These are phyloP conservation scores for Geranium brycei DNA, from an alignment of 345 rosid species.

Conservation along the genomic window DNA sequence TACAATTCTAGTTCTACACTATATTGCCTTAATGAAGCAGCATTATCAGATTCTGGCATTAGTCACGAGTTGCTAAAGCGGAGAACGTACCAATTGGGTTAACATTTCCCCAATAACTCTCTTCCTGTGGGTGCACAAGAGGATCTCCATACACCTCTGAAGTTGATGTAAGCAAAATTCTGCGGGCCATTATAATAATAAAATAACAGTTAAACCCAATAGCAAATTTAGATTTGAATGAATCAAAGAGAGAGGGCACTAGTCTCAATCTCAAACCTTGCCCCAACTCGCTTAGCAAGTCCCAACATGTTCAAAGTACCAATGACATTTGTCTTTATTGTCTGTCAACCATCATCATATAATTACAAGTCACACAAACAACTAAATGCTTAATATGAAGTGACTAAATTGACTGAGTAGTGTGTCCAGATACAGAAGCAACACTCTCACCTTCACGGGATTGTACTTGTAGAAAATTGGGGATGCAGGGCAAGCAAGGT, in stretches of 20 bases:
- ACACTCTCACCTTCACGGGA: slow-evolving; percentile 59
- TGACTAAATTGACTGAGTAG: no score
- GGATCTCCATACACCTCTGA: slow-evolving; percentile 95
- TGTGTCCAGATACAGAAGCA: neutral
- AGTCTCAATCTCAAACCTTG: slow-evolving; percentile 34
- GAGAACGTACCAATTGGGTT: slow-evolving; percentile 64
- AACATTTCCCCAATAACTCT: slow-evolving; percentile 90
- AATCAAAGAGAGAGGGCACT: neutral
- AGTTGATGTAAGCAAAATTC: slow-evolving; percentile 84
- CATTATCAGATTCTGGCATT: no score
- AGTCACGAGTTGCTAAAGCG: neutral
- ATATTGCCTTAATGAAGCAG: no score
- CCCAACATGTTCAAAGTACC: slow-evolving; percentile 92
- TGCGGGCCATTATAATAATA: slow-evolving; percentile 3
- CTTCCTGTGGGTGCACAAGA: slow-evolving; percentile 67
- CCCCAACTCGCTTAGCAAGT: slow-evolving; percentile 92
- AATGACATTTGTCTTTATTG: slow-evolving; percentile 85
- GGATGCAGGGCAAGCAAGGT: slow-evolving; percentile 93
- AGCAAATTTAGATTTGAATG: neutral
- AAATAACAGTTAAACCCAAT: no score
- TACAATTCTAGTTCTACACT: no score
- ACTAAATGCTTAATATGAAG: no score
- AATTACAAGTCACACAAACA: neutral
- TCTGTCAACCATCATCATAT: slow-evolving; percentile 26
- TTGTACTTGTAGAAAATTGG: slow-evolving; percentile 90